These are phyloP conservation scores for Dendrocalamus latiflorus DNA, from an alignment of 202 grass and related monocot genomes.

Conservation along the genomic window DNA sequence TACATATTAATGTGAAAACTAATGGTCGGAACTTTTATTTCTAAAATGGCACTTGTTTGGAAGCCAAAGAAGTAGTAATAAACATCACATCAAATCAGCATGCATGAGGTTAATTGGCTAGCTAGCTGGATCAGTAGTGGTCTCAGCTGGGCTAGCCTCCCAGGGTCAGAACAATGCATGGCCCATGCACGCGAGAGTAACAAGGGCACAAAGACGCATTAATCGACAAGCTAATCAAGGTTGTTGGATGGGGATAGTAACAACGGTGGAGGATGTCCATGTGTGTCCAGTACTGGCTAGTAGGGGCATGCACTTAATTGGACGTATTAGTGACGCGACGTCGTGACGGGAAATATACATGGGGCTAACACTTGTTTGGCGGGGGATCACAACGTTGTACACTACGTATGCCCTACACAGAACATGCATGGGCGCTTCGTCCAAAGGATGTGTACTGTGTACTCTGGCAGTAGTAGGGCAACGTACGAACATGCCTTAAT, in stretches of 20 bases:
- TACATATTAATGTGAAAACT: too few relatives aligned
- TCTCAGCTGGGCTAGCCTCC: too few relatives aligned
- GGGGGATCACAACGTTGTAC: too few relatives aligned
- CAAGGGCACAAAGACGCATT: neutral
- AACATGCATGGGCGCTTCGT: neutral
- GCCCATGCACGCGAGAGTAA: neutral
- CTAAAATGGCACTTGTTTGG: too few relatives aligned
- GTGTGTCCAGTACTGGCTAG: neutral
- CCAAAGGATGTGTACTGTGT: neutral
- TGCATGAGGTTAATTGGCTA: too few relatives aligned
- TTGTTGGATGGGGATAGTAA: neutral
- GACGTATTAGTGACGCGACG: too few relatives aligned
- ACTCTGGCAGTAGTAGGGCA: neutral
- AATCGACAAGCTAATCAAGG: neutral
- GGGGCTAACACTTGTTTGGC: neutral
- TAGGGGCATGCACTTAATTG: neutral
- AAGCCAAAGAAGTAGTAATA: too few relatives aligned
- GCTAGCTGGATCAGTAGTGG: too few relatives aligned
- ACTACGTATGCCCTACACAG: neutral
- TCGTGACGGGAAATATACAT: too few relatives aligned
- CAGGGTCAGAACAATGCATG: too few relatives aligned
- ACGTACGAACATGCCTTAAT: neutral
- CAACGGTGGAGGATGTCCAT: neutral
- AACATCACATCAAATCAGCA: too few relatives aligned
- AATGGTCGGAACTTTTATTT: too few relatives aligned